phyloP scores from a whole-genome alignment of 75 land plant species.

The Adiantum capillusveneris region DNA sequence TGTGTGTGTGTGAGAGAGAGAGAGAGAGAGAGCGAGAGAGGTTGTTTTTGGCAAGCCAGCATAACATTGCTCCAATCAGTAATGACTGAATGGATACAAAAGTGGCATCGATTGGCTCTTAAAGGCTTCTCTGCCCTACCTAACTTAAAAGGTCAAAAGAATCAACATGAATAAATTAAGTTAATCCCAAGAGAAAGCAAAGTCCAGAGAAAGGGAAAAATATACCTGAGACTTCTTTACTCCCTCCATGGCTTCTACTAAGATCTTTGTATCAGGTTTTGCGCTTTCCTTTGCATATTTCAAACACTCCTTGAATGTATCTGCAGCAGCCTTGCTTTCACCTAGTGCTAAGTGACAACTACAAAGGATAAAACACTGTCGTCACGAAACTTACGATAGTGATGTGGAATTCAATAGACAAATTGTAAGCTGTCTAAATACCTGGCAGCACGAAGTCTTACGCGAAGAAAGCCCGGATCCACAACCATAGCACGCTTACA shows the following conservation, averaged over 20 bases:
- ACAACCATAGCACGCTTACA: conserved; percentile 75
- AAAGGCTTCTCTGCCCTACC: no score
- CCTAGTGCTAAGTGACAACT: conserved; percentile 92
- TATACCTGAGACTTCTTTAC: conserved; percentile 73
- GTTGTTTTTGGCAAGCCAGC: no score
- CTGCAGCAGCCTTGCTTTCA: conserved; percentile 61
- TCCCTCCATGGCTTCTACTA: conserved; percentile 77
- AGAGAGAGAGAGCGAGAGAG: no score
- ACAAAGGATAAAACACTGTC: conserved; percentile 1
- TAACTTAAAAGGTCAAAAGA: no score
- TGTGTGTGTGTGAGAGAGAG: no score
- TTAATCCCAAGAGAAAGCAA: background rate
- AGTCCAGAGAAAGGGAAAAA: background rate
- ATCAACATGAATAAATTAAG: no score
- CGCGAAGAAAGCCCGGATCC: conserved; percentile 71
- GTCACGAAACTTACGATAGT: background rate
- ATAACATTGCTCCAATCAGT: no score
- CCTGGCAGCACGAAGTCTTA: conserved; percentile 80
- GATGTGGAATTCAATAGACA: background rate
- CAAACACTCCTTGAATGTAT: conserved; percentile 57
- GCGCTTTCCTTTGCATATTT: conserved; percentile 33
- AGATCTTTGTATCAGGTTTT: conserved; percentile 50
- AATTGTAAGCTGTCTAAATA: conserved; percentile 13
- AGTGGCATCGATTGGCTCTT: no score
- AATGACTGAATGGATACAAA: no score